Percentiles rank a stretch among this genome's conserved stretches.
Conservation (phyloP, 2,329 filamentous ascomycete species). For the Fusarium coffeatum region DNA sequence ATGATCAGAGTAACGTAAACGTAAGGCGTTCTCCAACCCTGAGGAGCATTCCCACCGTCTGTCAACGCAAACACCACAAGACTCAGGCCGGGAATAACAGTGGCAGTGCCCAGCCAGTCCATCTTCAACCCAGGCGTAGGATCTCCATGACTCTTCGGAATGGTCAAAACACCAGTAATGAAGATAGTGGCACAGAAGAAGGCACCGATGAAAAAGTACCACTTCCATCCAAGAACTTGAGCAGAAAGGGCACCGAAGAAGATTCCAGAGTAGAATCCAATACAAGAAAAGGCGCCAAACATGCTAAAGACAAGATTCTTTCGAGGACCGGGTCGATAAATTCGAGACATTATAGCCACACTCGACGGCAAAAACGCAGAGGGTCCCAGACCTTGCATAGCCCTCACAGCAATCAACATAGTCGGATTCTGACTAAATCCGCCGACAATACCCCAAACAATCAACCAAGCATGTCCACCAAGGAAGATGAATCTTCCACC, state of each 20-base stretch:
- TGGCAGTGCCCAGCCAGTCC: constrained; percentile 74
- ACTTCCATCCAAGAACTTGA: constrained; percentile 71
- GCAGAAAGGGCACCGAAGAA: constrained; percentile 73
- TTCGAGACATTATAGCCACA: constrained; percentile 76
- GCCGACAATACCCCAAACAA: constrained; percentile 74
- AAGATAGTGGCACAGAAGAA: constrained; percentile 57
- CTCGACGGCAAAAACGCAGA: constrained; percentile 76
- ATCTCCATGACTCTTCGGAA: constrained; percentile 52
- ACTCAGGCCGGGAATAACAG: constrained; percentile 73
- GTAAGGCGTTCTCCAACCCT: constrained; percentile 79
- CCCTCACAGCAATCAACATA: constrained; percentile 79
- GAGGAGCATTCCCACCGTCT: constrained; percentile 74
- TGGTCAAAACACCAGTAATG: constrained; percentile 56
- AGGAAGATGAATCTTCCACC: constrained; percentile 72
- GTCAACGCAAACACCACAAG: constrained; percentile 82
- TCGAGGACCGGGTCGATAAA: constrained; percentile 75
- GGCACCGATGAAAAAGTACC: constrained; percentile 77
- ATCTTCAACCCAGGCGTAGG: constrained; percentile 57
- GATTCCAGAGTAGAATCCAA: constrained; percentile 74
- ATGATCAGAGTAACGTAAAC: constrained; percentile 73
- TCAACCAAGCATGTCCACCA: constrained; percentile 71
- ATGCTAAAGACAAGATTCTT: constrained; percentile 75
- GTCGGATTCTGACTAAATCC: constrained; percentile 74
- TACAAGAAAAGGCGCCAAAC: constrained; percentile 67
- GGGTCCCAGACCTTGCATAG: constrained; percentile 77